Evolutionary conservation across 2,329 filamentous ascomycete species (phyloP).

Genomic region (Sporothrix globosa): DNA sequence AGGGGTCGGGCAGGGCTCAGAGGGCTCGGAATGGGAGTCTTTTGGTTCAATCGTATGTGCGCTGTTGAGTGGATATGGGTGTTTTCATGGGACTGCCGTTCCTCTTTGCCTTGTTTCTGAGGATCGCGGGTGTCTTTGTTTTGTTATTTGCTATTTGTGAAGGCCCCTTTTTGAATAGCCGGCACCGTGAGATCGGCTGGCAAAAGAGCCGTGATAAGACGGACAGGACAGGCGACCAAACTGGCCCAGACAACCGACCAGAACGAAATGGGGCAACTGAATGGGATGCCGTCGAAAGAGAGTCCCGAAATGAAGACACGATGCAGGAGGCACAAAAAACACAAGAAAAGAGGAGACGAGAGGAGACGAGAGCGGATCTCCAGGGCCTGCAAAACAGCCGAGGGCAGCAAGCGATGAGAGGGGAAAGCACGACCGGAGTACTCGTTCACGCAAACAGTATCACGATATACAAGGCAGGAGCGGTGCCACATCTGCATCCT

Average conservation of each 20-base stretch:
- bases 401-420: slow-evolving; percentile 1
- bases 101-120: slow-evolving; percentile 7
- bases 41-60: not conserved
- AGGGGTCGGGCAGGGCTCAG: not conserved
- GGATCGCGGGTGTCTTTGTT: slow-evolving; percentile 15
- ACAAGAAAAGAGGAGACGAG: not conserved
- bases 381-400: slow-evolving; percentile 10
- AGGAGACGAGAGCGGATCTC: not conserved
- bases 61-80: not conserved
- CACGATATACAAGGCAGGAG: slow-evolving; percentile 11
- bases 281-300: slow-evolving; percentile 7
- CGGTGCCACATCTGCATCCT: not conserved
- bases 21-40: not conserved
- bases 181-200: slow-evolving; percentile 21
- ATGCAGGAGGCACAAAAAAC: slow-evolving; percentile 27
- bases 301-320: slow-evolving; percentile 21
- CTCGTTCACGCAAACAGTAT: not conserved
- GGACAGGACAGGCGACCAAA: slow-evolving; percentile 3
- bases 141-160: not conserved
- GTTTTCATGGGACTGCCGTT: slow-evolving; percentile 1
- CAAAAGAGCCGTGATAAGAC: slow-evolving; percentile 8
- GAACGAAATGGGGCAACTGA: not conserved
- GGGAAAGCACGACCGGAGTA: slow-evolving; percentile 11
- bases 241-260: not conserved
- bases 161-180: not conserved